A percentile compares a stretch with the other conserved stretches of the same genome.
phyloP scores from a whole-genome alignment of 805 yeast genomes.

The Cephaloascus albidus region DNA sequence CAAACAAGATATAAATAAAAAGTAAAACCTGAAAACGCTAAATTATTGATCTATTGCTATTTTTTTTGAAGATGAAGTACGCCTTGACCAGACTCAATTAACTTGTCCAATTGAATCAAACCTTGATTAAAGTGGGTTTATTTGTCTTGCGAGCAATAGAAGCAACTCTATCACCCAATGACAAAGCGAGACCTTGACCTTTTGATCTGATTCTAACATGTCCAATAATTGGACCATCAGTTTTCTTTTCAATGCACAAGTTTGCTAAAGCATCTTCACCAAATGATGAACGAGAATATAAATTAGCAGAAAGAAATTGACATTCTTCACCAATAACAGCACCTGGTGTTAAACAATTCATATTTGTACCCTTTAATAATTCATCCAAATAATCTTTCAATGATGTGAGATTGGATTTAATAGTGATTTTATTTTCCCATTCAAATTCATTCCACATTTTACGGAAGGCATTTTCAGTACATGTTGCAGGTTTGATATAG shows the following conservation, averaged over 20 bases:
- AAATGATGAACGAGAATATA: conserved; percentile 85
- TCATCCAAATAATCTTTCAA: conserved; percentile 73
- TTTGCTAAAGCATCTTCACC: conserved; percentile 98
- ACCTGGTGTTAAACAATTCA: conserved; percentile 88
- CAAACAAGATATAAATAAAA: too few relatives aligned
- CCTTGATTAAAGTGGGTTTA: conserved; percentile 14
- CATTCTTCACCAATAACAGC: conserved; percentile 87
- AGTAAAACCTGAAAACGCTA: background rate
- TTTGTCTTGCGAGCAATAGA: conserved; percentile 57
- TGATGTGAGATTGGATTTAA: conserved; percentile 57
- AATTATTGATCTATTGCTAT: too few relatives aligned
- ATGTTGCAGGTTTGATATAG: conserved; percentile 90
- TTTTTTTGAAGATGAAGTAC: too few relatives aligned
- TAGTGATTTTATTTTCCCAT: conserved; percentile 97
- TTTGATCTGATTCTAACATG: conserved; percentile 94
- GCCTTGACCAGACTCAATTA: too few relatives aligned
- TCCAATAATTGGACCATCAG: conserved; percentile 73
- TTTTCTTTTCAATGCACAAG: conserved; percentile 79
- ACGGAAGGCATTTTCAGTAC: conserved; percentile 85
- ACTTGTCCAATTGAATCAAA: background rate
- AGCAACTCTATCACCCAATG: conserved; percentile 91
- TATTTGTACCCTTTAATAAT: conserved; percentile 76
- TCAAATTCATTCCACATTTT: conserved; percentile 99
- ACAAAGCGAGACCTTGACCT: conserved; percentile 94
- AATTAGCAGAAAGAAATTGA: conserved; percentile 86